Evolutionary conservation across 345 rosid genomes (phyloP), one percentile per base, ranked within the genome.

Genomic region (Turnera subulata): DNA sequence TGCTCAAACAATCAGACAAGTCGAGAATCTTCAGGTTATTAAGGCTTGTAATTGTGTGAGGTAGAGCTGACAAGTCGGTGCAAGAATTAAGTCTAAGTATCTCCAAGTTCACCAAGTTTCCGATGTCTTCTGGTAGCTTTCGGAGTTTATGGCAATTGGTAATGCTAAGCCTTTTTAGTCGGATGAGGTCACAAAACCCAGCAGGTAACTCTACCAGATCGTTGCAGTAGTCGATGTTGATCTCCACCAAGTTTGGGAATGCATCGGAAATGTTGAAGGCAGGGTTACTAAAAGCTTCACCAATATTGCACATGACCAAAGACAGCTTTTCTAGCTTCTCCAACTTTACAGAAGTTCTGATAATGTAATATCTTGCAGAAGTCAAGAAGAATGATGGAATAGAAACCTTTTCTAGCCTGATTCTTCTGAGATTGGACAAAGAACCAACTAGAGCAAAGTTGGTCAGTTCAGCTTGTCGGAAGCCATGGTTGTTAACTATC

Each of bases 401-500:
- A 6, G 61, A 26, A 66, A 72, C 45, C 51, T 58, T 51, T 26
- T 72, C 76, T 18, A 72, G 23, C 33, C 61, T 62, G 39, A 72
- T 62, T 52, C 72, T 66, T 61, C 32, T 72, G 24, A 72, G 44
- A 53, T 21, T 51, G 33, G 46, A 25, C 23, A 56, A 22, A 51
- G 68, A 61, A 32, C 50, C 59, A 17, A 84, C 47, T 17, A 72
- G 50, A 6, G 17, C 58, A 23, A 80, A 76, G 4, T 81, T 80
- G n/a, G 38, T 52, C 25, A 84, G 10, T 60, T 65, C 73, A 1
- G 81, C 52, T 0, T 74, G 67, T 22, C 6, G 61, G 63, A 56
- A 48, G 56, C 84, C 72, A 6, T 61, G 40, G 48, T 77, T 78
- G 43, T 66, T 64, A 61, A 84, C 66, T 0, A 53, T 53, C 67